Base-by-base conservation (phyloP, 2,329 filamentous ascomycete species). In the Talaromyces rugulosus region DNA sequence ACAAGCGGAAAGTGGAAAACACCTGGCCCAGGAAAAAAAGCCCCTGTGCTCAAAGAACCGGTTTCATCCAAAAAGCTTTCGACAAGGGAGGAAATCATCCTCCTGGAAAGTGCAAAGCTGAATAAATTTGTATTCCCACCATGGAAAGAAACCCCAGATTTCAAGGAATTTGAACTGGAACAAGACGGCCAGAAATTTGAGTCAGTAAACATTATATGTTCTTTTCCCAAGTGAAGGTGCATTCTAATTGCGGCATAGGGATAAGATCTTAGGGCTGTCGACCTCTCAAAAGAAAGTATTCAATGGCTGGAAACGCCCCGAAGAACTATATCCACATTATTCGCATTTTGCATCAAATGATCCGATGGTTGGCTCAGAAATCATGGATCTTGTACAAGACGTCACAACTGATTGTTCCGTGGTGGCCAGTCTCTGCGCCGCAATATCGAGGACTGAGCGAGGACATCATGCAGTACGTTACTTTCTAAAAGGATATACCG, bases 351-450 rank as follows among this genome's bases (percentile, higher is more conserved):
- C 63, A 36, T 72, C 82, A 81, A 14, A 77, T 84, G 44, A 27
- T 4, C 14, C 33, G 11, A 90, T 91, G 86, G 75, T 78, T 54
- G 80, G 83, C 16, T 76, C 77, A 6, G 77, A 81, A 8, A 82
- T 84, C 14, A 87, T 90, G 64, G 94, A 99, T 75, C 83, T 99
- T 7, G 92, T 97, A 2, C 95, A 99, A 75, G 95, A 99, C 75
- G 87, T 96, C 63, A 93, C 94, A 5, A 96, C 94, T 0, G 95
- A 99, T 74, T 99, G 95, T 72, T 98, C 95, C 1, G 94, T 99
- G 3, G 94, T 99, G 31, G 95, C 95, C 16, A 97, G 95, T 73
- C 82, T 99, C 5, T 97, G 93, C 72, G 92, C 93, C 30, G 88
- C 86, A 28, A 87, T 89, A 63, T 87, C 88, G 47, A 84, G 91